Evolutionary conservation across 345 rosid genomes (phyloP), one percentile per base, ranked within the genome.

Genomic region (Bruguiera parviflora): DNA sequence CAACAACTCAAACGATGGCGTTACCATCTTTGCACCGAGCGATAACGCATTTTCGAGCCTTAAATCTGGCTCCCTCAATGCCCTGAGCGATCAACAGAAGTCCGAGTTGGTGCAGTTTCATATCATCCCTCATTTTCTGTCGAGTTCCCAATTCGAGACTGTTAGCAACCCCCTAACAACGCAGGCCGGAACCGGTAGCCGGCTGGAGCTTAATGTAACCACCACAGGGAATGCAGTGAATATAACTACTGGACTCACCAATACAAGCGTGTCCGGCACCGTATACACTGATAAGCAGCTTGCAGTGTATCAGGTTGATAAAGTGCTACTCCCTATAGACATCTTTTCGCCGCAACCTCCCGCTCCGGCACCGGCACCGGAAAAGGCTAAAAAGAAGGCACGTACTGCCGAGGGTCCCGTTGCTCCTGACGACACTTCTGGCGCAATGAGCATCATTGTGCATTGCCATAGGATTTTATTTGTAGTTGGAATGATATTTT

Each of bases 151-250:
- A 32, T 79, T 82, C 77, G 80, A 79, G 60, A 82, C 81, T 0
- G 79, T 77, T 19, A 82, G 83, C 74, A 82, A 82, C 63, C 86
- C 86, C 0, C 33, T 79, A 24, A 77, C 77, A 69, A 82, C 86
- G 21, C 80, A 71, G 58, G 83, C 86, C 0, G 81, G 83, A 7
- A 78, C 80, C 15, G 76, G 79, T 43, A 52, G 78, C 20, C 28
- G 33, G 24, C 69, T 65, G 51, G 70, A 73, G 5, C 78, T 82
- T 55, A 79, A 70, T 22, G 64, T 82, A 27, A 74, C 75, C n/a
- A 72, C 78, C 32, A 33, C 65, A 24, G 82, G 86, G 19, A 76
- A 65, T 51, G 60, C 43, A 6, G 84, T 83, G 43, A 83, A 83
- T 64, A 53, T 83, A 32, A 72, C 86, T 13, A 70, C 80, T 0